phyloP scores from a whole-genome alignment of 768 basidiomycete species.

The Mycena capillaripes region DNA sequence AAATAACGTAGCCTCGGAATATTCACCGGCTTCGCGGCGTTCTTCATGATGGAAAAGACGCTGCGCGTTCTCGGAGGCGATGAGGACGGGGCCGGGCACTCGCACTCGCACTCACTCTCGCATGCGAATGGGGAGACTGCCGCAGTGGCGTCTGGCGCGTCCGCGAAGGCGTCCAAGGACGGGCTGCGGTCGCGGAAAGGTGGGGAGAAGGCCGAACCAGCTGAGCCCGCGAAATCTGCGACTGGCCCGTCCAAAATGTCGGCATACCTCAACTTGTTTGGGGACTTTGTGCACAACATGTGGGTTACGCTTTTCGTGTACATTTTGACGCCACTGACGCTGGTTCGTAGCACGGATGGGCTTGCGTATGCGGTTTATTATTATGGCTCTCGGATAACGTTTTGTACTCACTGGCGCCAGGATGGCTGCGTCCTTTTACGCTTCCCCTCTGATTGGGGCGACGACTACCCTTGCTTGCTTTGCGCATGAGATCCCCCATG shows the following conservation, averaged over 20 bases:
- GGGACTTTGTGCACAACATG: conserved; percentile 97
- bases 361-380: conserved; percentile 73
- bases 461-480: conserved; percentile 97
- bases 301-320: conserved; percentile 49
- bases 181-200: conserved; percentile 64
- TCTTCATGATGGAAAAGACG: conserved; percentile 95
- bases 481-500: conserved; percentile 90
- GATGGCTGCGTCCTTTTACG: conserved; percentile 97
- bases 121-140: conserved; percentile 50
- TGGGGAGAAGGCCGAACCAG: conserved; percentile 42
- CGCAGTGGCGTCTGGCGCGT: conserved; percentile 63
- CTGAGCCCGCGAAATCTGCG: conserved; percentile 45
- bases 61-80: conserved; percentile 82
- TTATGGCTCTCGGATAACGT: neutral
- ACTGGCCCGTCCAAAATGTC: conserved; percentile 85
- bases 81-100: conserved; percentile 66
- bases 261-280: conserved; percentile 93
- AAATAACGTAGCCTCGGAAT: conserved; percentile 71
- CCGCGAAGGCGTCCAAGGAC: conserved; percentile 54
- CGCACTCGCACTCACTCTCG: conserved; percentile 70
- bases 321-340: conserved; percentile 35
- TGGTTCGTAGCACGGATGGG: conserved; percentile 82
- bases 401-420: conserved; percentile 51
- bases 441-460: conserved; percentile 93
- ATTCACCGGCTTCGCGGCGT: conserved; percentile 89